phyloP scores from a whole-genome alignment of 169 alveolate species.

The Cryptosporidium sp. region DNA sequence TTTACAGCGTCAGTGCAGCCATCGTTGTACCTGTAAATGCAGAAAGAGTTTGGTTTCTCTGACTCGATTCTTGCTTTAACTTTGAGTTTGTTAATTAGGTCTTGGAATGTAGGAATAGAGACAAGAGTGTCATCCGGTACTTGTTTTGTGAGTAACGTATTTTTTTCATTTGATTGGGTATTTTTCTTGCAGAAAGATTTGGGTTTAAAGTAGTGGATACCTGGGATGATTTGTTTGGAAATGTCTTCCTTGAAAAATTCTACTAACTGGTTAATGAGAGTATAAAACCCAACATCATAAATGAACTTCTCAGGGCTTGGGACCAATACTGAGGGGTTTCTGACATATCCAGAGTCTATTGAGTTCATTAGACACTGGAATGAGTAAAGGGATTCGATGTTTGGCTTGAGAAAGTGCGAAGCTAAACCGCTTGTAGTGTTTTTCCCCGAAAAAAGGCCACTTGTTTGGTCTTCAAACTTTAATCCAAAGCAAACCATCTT shows the following conservation, averaged over 20 bases:
- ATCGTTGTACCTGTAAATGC: conserved; percentile 40
- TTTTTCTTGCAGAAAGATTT: background rate
- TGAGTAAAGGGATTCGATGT: conserved; percentile 19
- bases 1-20: conserved; percentile 57
- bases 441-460: background rate
- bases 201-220: background rate
- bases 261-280: conserved; percentile 28
- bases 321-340: background rate
- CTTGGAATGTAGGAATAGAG: background rate
- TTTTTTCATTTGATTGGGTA: background rate
- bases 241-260: conserved; percentile 29
- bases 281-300: conserved; percentile 29
- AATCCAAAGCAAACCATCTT: conserved; percentile 51
- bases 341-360: conserved; percentile 12
- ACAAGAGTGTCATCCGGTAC: background rate
- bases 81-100: background rate
- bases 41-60: background rate
- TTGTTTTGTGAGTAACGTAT: background rate
- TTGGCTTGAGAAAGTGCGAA: conserved; percentile 7
- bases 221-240: background rate
- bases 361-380: conserved; percentile 29
- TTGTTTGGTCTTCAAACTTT: conserved; percentile 4
- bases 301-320: background rate
- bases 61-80: background rate
- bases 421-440: background rate